Conservation (phyloP, 352 stramenopile genomes). For the Pythium angustatum region DNA sequence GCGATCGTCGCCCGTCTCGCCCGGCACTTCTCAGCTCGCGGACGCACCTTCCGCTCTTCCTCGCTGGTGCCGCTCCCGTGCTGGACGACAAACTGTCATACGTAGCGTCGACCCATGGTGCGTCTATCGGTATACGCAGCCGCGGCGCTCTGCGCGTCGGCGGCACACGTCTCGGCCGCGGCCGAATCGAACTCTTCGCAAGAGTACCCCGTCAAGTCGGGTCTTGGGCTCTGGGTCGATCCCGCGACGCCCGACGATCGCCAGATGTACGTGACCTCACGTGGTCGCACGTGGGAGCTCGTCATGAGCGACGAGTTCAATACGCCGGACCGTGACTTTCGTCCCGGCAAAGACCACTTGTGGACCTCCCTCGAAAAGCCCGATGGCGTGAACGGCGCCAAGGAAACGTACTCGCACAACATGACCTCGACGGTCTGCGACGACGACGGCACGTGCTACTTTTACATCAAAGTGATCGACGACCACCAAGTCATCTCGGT, state of each 20-base stretch:
- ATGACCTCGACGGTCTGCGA: slow-evolving; percentile 56
- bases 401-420: slow-evolving; percentile 92
- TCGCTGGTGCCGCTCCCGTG: too few species aligned
- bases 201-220: slow-evolving; percentile 40
- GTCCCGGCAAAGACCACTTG: slow-evolving; percentile 42
- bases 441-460: slow-evolving; percentile 42
- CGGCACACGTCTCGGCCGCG: not conserved
- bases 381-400: slow-evolving; percentile 38
- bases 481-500: not conserved
- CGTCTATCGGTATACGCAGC: not conserved
- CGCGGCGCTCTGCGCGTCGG: not conserved
- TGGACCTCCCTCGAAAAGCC: slow-evolving; percentile 16
- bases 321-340: slow-evolving; percentile 58
- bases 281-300: slow-evolving; percentile 44
- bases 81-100: too few species aligned
- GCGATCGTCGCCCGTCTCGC: too few species aligned
- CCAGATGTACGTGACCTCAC: slow-evolving; percentile 37
- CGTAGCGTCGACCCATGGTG: too few species aligned
- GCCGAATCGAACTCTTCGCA: not conserved
- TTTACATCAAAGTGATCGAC: slow-evolving; percentile 37
- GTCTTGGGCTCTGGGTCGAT: slow-evolving; percentile 53
- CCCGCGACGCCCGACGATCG: slow-evolving; percentile 36
- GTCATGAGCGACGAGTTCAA: slow-evolving; percentile 83
- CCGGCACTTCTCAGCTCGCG: too few species aligned
- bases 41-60: too few species aligned